A percentile compares a stretch with the other conserved stretches of the same genome.
Conservation (phyloP, 495 filamentous ascomycete species). For the Neurospora sp. region DNA sequence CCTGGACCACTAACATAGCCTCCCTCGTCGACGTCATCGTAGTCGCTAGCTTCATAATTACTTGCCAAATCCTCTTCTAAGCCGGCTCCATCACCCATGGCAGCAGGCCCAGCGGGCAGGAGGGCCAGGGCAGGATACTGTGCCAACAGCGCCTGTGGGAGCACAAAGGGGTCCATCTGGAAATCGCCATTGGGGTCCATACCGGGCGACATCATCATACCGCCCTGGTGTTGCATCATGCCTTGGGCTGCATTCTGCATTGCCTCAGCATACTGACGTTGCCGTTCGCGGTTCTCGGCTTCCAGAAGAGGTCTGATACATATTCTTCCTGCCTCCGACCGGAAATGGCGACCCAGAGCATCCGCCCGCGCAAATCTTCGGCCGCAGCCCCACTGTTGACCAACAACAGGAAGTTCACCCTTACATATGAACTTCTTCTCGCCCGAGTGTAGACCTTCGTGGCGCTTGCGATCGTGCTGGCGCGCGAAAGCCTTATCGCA, state of each 20-base stretch:
- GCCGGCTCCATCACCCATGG: slow-evolving; percentile 41
- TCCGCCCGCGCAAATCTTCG: slow-evolving; percentile 91
- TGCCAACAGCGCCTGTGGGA: slow-evolving; percentile 77
- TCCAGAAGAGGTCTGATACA: slow-evolving; percentile 94
- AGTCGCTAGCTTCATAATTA: slow-evolving; percentile 83
- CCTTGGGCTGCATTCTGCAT: slow-evolving; percentile 37
- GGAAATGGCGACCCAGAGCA: slow-evolving; percentile 92
- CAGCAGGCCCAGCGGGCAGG: slow-evolving; percentile 63
- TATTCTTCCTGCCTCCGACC: slow-evolving; percentile 86
- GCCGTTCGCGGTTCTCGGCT: slow-evolving; percentile 72
- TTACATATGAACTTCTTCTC: slow-evolving; percentile 98
- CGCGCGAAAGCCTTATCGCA: slow-evolving; percentile 94
- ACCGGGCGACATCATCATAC: slow-evolving; percentile 29
- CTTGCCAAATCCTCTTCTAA: slow-evolving; percentile 70
- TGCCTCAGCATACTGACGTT: slow-evolving; percentile 52
- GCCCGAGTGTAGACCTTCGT: slow-evolving; percentile 82
- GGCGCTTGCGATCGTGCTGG: slow-evolving; percentile 86
- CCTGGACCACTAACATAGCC: slow-evolving; percentile 48
- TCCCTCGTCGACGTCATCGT: slow-evolving; percentile 49
- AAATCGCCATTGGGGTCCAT: slow-evolving; percentile 36
- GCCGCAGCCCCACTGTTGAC: slow-evolving; percentile 82
- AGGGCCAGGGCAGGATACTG: slow-evolving; percentile 86
- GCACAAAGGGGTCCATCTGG: slow-evolving; percentile 50
- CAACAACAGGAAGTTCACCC: slow-evolving; percentile 66
- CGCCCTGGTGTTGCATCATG: slow-evolving; percentile 31